Base-by-base conservation (phyloP, 768 basidiomycete species). In the Tricholoma bakamatsutake region DNA sequence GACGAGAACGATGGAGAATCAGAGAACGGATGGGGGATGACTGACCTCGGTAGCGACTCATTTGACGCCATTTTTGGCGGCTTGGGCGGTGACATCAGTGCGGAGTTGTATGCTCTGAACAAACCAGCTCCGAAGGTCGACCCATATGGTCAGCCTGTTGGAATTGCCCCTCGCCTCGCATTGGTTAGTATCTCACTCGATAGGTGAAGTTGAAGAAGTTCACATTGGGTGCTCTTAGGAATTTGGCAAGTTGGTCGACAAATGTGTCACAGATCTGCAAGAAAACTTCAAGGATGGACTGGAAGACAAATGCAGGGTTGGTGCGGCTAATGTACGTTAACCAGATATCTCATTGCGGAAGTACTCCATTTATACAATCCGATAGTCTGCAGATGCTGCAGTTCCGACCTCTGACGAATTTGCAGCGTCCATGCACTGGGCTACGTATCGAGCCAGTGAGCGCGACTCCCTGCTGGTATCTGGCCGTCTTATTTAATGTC, bases 401-500 rank as follows among this genome's bases (percentile, higher is more conserved):
- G 68, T 83, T 6, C 57, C 71, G 6, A 79, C 76, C 9, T 66
- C 73, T 0, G 81, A 83, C 51, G 70, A 74, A 5, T 81, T 85
- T 60, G 76, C 79, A 1, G 65, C 61, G 5, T 72, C 75, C 5
- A 82, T 83, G 79, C 82, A 85, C 57, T 85, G 84, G 83, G 69
- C 56, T 0, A 82, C 81, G 12, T 84, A 81, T 62, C 73, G 81
- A 56, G 81, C 80, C 4, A 81, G 80, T 82, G 59, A 66, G 78
- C 70, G 10, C 33, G n/a, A 21, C 17, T 47, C 21, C 21, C 3
- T 15, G 28, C 40, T 4, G 13, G 18, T 21, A 12, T 33, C 9
- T 31, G 11, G 13, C 18, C 49, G 37, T 30, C 12, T 43, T 13
- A 52, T 39, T 13, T 53, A 9, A 27, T 56, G 4, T 27, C 30